A percentile compares a stretch with the other conserved stretches of the same genome.
Conservation (phyloP, 169 alveolate genomes). For the Plasmodium cynomolgi region DNA sequence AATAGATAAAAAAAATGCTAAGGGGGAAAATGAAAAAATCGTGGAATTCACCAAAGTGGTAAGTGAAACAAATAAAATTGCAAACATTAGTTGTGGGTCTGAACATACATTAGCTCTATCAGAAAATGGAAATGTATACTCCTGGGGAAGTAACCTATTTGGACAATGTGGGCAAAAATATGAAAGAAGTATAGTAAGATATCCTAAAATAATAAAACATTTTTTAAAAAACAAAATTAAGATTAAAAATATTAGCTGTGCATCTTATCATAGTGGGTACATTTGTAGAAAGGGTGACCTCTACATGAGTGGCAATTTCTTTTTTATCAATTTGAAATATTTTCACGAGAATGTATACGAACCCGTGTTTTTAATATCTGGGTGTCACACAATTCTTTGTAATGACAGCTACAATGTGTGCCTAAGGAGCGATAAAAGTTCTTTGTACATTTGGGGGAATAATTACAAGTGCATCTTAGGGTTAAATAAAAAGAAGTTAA, state of each 20-base stretch:
- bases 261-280: conserved; percentile 75
- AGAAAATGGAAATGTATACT: conserved; percentile 83
- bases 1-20: conserved; percentile 29
- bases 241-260: conserved; percentile 61
- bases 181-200: conserved; percentile 62
- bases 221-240: conserved; percentile 62
- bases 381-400: conserved; percentile 56
- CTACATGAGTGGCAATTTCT: conserved; percentile 78
- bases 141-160: conserved; percentile 82
- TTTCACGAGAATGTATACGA: conserved; percentile 74
- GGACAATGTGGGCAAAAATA: conserved; percentile 73
- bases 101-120: conserved; percentile 82
- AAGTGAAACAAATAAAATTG: conserved; percentile 74
- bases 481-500: conserved; percentile 55
- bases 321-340: conserved; percentile 76
- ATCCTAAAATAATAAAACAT: conserved; percentile 66
- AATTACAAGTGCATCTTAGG: conserved; percentile 73
- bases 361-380: conserved; percentile 77
- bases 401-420: conserved; percentile 50
- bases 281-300: conserved; percentile 42
- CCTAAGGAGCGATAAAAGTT: conserved; percentile 21
- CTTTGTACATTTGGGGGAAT: conserved; percentile 71
- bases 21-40: conserved; percentile 45
- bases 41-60: conserved; percentile 68
- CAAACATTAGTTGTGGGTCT: conserved; percentile 74